Conservation (phyloP, 805 yeast genomes). For the Saccharomycopsis oosterbeekiorum region DNA sequence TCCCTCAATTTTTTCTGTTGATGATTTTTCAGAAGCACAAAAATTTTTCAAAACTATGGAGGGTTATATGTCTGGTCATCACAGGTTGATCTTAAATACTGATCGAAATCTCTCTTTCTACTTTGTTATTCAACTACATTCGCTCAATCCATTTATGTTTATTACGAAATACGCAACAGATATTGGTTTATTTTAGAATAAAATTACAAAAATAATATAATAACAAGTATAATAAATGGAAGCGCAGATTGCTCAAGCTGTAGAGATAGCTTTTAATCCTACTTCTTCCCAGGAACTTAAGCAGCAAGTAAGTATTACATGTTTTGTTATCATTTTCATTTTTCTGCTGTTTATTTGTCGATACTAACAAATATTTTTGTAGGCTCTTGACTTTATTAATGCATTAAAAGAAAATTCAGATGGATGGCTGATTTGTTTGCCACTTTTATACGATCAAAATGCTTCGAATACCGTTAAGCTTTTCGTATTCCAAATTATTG, state of each 20-base stretch:
- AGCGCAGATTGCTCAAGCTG: slow-evolving; percentile 76
- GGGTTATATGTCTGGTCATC: neutral
- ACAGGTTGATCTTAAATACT: neutral
- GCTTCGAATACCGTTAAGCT: slow-evolving; percentile 50
- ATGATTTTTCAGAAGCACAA: neutral
- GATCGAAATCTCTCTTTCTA: neutral
- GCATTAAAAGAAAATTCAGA: slow-evolving; percentile 44
- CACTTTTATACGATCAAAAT: slow-evolving; percentile 30
- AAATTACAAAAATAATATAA: neutral
- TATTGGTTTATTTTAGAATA: neutral
- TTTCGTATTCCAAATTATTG: slow-evolving; percentile 62
- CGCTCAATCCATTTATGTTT: no score
- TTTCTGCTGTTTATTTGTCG: neutral
- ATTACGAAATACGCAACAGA: no score
- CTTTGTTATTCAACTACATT: no score
- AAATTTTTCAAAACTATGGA: slow-evolving; percentile 1
- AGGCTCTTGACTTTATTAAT: slow-evolving; percentile 43
- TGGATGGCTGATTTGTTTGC: slow-evolving; percentile 48
- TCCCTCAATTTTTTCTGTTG: neutral
- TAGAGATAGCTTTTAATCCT: slow-evolving; percentile 69
- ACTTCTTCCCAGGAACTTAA: slow-evolving; percentile 51
- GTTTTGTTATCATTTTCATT: neutral
- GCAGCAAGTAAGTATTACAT: slow-evolving; percentile 38
- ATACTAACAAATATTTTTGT: slow-evolving; percentile 19
- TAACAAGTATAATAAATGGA: slow-evolving; percentile 7